phyloP scores from a whole-genome alignment of 208 protist species.

The Herpetomonas tarakana region DNA sequence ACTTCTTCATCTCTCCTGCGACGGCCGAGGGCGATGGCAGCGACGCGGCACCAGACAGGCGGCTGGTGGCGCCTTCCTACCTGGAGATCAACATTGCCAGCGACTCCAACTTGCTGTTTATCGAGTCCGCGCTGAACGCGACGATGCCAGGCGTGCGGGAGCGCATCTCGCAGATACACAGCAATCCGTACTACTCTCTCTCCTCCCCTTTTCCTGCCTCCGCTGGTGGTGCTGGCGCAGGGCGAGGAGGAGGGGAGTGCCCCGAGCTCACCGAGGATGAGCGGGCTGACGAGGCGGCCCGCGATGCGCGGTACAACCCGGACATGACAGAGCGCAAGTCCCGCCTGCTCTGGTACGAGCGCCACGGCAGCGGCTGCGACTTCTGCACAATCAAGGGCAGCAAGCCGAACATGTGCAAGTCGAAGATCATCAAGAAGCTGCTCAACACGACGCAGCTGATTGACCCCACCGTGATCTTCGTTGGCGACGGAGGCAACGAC shows the following conservation, averaged over 20 bases:
- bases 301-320: slow-evolving; percentile 45
- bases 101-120: slow-evolving; percentile 80
- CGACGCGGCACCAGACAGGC: neutral
- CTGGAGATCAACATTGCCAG: slow-evolving; percentile 83
- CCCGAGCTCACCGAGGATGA: neutral
- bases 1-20: neutral
- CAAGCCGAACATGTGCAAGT: slow-evolving; percentile 88
- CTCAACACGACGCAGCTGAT: slow-evolving; percentile 71
- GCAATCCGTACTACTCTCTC: slow-evolving; percentile 77
- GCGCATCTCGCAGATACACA: slow-evolving; percentile 76
- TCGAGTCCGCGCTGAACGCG: slow-evolving; percentile 54
- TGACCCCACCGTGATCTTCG: slow-evolving; percentile 84
- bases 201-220: slow-evolving; percentile 9
- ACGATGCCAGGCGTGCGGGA: slow-evolving; percentile 38
- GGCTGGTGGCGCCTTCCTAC: slow-evolving; percentile 18
- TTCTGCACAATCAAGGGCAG: slow-evolving; percentile 33
- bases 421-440: slow-evolving; percentile 65
- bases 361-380: slow-evolving; percentile 54
- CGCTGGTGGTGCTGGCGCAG: neutral
- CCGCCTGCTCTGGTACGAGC: slow-evolving; percentile 79
- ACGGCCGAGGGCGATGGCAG: neutral
- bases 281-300: slow-evolving; percentile 41
- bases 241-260: neutral
- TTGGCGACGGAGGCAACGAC: slow-evolving; percentile 86
- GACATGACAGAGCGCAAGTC: slow-evolving; percentile 27